Evolutionary conservation across 2,329 filamentous ascomycete genomes (phyloP).

Genomic region (Chaetomium olivaceum): DNA sequence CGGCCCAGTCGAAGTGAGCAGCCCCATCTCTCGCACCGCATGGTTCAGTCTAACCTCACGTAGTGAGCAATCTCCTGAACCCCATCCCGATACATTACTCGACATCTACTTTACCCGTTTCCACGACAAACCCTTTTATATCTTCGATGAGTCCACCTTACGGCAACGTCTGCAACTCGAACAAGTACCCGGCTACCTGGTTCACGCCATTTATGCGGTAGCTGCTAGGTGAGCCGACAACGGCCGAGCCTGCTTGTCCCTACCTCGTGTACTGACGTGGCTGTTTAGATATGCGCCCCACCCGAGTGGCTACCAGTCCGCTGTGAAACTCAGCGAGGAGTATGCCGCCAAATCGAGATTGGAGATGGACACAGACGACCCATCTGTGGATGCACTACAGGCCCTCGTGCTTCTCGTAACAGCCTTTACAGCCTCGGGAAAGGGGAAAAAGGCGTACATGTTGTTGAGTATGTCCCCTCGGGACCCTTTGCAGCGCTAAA

Average conservation of each 20-base stretch:
- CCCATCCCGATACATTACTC: slow-evolving; percentile 64
- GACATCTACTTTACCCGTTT: slow-evolving; percentile 79
- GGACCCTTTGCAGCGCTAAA: background rate
- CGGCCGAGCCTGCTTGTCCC: background rate
- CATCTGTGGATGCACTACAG: slow-evolving; percentile 76
- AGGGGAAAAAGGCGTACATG: slow-evolving; percentile 86
- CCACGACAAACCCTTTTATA: slow-evolving; percentile 79
- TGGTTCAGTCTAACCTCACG: background rate
- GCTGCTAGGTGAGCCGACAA: slow-evolving; percentile 55
- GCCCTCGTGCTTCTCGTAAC: slow-evolving; percentile 72
- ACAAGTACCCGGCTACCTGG: slow-evolving; percentile 59
- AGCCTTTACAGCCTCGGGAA: slow-evolving; percentile 74
- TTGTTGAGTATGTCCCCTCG: slow-evolving; percentile 60
- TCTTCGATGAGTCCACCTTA: slow-evolving; percentile 74
- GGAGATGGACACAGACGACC: slow-evolving; percentile 76
- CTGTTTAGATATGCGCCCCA: slow-evolving; percentile 66
- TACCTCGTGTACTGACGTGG: slow-evolving; percentile 30
- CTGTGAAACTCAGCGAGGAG: slow-evolving; percentile 68
- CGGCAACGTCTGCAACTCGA: slow-evolving; percentile 70
- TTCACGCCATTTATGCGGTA: slow-evolving; percentile 61
- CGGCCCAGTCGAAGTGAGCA: slow-evolving; percentile 42
- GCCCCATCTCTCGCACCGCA: background rate
- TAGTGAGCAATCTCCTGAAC: slow-evolving; percentile 49
- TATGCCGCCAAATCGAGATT: slow-evolving; percentile 69
- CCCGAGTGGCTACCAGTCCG: slow-evolving; percentile 65